Conservation (phyloP, 2,329 filamentous ascomycete species). For the Fusarium marasasianum region DNA sequence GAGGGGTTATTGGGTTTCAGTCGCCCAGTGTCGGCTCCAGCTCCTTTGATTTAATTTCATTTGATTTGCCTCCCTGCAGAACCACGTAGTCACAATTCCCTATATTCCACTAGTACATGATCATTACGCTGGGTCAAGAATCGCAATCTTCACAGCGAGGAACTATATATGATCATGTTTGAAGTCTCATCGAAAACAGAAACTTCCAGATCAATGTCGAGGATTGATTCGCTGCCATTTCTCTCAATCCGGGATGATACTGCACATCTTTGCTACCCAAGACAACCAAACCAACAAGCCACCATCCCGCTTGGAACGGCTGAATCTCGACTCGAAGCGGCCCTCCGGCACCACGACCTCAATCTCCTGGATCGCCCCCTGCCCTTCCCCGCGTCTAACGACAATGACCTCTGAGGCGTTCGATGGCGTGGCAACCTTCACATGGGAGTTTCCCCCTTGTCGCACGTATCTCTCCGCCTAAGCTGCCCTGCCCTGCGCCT, state of each 20-base stretch:
- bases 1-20: slow-evolving; percentile 1
- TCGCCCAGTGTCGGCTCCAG: background rate
- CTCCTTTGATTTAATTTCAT: background rate
- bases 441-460: background rate
- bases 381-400: background rate
- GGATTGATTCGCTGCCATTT: background rate
- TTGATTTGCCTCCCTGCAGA: slow-evolving; percentile 8
- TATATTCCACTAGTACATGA: background rate
- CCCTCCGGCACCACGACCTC: background rate
- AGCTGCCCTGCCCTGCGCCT: background rate
- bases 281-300: background rate
- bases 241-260: background rate
- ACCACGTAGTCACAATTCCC: background rate
- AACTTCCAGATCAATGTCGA: background rate
- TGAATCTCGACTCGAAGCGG: slow-evolving; percentile 9
- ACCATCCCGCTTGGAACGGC: background rate
- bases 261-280: background rate
- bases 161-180: background rate
- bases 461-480: slow-evolving; percentile 4
- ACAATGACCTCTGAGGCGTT: slow-evolving; percentile 31
- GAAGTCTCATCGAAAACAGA: background rate
- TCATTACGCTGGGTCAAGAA: background rate
- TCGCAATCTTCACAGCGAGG: background rate
- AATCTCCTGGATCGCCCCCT: background rate
- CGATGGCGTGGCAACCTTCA: slow-evolving; percentile 18